Conservation (phyloP, 2,329 filamentous ascomycete species). For the Aspergillus floridensis region DNA sequence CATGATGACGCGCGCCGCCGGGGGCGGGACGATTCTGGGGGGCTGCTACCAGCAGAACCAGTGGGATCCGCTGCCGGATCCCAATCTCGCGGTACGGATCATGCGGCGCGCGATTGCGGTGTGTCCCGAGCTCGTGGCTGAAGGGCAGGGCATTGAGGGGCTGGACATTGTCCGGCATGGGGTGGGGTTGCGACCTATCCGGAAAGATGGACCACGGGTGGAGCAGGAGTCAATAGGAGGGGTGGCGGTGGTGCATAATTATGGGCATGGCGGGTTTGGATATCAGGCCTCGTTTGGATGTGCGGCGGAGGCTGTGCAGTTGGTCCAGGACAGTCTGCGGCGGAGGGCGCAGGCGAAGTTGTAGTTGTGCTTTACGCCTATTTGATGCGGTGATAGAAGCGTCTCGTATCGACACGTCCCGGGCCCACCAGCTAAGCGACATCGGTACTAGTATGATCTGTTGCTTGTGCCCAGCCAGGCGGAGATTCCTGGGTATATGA, state of each 20-base stretch:
- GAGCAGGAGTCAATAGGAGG: slow-evolving; percentile 65
- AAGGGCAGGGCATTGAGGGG: slow-evolving; percentile 60
- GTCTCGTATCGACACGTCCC: too few species aligned
- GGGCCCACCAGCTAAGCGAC: too few species aligned
- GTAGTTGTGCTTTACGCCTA: neutral
- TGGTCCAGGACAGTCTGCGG: slow-evolving; percentile 1
- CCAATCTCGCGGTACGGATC: slow-evolving; percentile 72
- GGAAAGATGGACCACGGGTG: slow-evolving; percentile 69
- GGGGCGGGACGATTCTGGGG: slow-evolving; percentile 77
- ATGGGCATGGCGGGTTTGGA: slow-evolving; percentile 5
- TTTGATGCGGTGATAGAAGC: too few species aligned
- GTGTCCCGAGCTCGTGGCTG: slow-evolving; percentile 33
- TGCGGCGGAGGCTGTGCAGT: neutral
- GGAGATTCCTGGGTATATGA: too few species aligned
- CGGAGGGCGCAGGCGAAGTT: neutral
- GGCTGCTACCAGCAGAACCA: slow-evolving; percentile 74
- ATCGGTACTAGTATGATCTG: too few species aligned
- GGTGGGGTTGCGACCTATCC: slow-evolving; percentile 72
- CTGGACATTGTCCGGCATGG: slow-evolving; percentile 73
- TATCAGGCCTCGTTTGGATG: slow-evolving; percentile 9
- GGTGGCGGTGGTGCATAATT: slow-evolving; percentile 7
- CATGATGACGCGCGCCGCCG: slow-evolving; percentile 71
- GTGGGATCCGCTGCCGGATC: slow-evolving; percentile 74
- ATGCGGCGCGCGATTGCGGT: slow-evolving; percentile 61
- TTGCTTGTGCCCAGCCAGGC: too few species aligned